These are phyloP conservation scores for Corchorus olitorius DNA, from an alignment of 345 rosid genomes.

Conservation along the genomic window DNA sequence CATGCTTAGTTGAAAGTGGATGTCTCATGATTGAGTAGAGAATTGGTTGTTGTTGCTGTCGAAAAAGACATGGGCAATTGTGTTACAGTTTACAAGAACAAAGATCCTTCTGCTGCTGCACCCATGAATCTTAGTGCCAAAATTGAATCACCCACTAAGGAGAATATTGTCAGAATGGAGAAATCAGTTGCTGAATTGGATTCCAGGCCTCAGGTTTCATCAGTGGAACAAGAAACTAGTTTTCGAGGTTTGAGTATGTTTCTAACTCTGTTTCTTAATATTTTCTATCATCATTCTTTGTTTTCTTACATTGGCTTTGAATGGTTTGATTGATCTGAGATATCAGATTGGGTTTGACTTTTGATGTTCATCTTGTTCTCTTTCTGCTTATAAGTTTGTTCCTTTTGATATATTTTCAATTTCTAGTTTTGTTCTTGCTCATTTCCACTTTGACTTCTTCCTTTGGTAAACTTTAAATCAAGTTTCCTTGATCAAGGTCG, in stretches of 20 bases:
- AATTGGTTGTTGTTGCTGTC: conserved; percentile 11
- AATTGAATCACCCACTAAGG: conserved; percentile 37
- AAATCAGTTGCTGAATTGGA: conserved; percentile 20
- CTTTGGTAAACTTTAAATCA: neutral
- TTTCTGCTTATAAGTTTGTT: neutral
- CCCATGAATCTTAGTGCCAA: conserved; percentile 31
- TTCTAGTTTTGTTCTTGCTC: neutral
- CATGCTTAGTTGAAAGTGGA: neutral
- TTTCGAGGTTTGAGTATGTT: conserved; percentile 36
- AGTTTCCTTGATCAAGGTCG: neutral
- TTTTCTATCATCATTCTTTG: neutral
- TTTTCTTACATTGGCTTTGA: neutral
- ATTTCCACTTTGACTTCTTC: neutral
- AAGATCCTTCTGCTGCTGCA: conserved; percentile 19
- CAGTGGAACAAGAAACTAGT: conserved; percentile 19
- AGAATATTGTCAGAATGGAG: conserved; percentile 18
- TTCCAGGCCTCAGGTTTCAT: conserved; percentile 22
- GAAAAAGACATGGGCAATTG: conserved; percentile 48
- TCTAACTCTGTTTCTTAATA: conserved; percentile 11
- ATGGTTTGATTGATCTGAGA: conserved; percentile 9
- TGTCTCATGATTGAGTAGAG: conserved; percentile 13
- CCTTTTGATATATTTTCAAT: neutral
- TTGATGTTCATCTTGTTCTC: neutral
- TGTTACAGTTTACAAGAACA: conserved; percentile 31
- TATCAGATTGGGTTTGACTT: neutral